Conservation (phyloP, 2,329 filamentous ascomycete species). For the Phialemonium atrogriseum region DNA sequence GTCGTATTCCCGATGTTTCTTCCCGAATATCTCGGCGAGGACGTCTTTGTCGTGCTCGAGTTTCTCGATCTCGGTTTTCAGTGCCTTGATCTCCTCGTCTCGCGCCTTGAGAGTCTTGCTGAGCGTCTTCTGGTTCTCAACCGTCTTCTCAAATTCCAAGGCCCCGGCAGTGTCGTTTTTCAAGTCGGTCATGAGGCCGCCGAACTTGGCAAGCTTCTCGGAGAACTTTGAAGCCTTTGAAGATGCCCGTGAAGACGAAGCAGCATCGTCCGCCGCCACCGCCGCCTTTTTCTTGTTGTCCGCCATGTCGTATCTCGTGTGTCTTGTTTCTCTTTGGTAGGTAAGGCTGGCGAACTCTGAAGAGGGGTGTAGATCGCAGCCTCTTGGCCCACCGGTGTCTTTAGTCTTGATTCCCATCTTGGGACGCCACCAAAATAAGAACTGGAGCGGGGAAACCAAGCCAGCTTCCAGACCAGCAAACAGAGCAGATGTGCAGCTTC, state of each 20-base stretch:
- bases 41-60: neutral
- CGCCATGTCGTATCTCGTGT: neutral
- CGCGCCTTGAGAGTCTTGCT: neutral
- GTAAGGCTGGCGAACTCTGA: no score
- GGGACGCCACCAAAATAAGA: no score
- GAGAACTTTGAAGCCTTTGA: slow-evolving; percentile 4
- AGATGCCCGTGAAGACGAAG: neutral
- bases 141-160: slow-evolving; percentile 1
- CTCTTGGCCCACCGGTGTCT: no score
- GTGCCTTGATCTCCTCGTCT: neutral
- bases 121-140: slow-evolving; percentile 3
- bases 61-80: neutral
- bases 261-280: neutral
- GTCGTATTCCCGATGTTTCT: neutral
- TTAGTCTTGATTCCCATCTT: no score
- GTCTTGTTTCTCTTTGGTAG: neutral
- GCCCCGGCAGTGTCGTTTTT: slow-evolving; percentile 3
- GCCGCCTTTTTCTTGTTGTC: slow-evolving; percentile 2
- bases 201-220: slow-evolving; percentile 4
- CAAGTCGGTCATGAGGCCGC: slow-evolving; percentile 2
- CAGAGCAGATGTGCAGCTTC: no score
- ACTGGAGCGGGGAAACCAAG: no score
- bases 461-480: no score
- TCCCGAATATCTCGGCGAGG: neutral
- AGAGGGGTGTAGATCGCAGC: no score